Base-by-base conservation (phyloP, 2,329 filamentous ascomycete genomes). In the Scedosporium minutisporum region DNA sequence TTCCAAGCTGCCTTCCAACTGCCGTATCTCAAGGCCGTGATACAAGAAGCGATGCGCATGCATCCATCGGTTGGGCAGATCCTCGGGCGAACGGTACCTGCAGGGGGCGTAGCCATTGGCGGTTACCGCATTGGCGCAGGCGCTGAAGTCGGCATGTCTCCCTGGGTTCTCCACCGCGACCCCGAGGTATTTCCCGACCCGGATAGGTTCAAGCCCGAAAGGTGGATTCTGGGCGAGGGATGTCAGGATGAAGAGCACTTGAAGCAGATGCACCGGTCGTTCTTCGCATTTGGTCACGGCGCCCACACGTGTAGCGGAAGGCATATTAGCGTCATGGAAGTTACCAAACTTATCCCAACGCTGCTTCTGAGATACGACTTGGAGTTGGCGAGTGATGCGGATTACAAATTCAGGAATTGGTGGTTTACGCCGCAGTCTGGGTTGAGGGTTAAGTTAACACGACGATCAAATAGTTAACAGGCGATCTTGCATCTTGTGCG, bases 31-130 rank as follows among this genome's bases (percentile, higher is more conserved):
- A 71, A 76, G 46, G 79, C 80, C 0, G 75, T 80, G 3, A 71
- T 82, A 18, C 77, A 76, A 23, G 82, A 84, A 68, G 73, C 76
- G 1, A 73, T 79, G 67, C 76, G 81, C 10, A 68, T 82, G 3
- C 76, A 81, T 62, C 78, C 80, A 0, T 74, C 73, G 3, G 72
- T 79, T 3, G 75, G 75, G 4, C 72, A 80, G 65, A 65, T 75
- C 0, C 72, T 82, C 0, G 77, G 81, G 64, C 77, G 81, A 0
- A 46, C n/a, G 14, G 42, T 46, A 16, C 42, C 51, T 57, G 21
- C 51, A 3, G 21, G 51, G 3, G 51, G 51, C 21, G 51, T 6
- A 1, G 61, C 61, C 0, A 64, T 71, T 1, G 67, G 71, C 14
- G 69, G 68, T 2, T 71, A 69, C 18, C 21, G 41, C 0, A 67